Base-by-base conservation (phyloP, 2,329 filamentous ascomycete species). In the Hymenoscyphus fraxineus region DNA sequence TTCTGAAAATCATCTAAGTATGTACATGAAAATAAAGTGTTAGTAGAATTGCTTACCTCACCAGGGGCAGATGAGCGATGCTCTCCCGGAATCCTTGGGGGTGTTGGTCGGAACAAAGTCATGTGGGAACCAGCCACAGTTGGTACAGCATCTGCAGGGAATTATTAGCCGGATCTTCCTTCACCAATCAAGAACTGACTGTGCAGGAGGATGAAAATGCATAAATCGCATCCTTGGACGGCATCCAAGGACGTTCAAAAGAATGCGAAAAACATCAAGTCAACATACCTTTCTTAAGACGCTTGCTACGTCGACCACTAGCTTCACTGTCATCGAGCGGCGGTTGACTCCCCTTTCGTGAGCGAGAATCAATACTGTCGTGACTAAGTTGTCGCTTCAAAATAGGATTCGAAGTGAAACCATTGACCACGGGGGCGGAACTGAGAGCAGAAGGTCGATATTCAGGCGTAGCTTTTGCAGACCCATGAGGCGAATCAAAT, bases 111-210 rank as follows among this genome's bases (percentile, higher is more conserved):
- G 74, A 96, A 93, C 73, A 94, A 86, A 66, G 92, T 95, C 93
- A 98, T 98, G 78, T 98, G 93, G 61, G 94, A 98, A 62, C 95
- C 95, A 69, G 93, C 93, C 70, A 99, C 92, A 40, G 92, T 97
- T 55, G 94, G 92, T 41, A 88, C 85, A 55, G 82, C 80, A 77
- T 87, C 85, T 82, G 75, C 69, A 77, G 67, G 72, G 68, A 73
- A 67, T 68, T 67, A 75, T 79, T 78, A 80, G 79, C 74, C 64
- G 64, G 64, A 68, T 59, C 60, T n/a, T 55, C 22, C 57, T 61
- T 66, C 66, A 62, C 71, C 71, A 71, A 73, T 73, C 63, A 64
- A 60, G 59, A 67, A 31, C 59, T 54, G 54, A 62, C 40, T 35
- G 60, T 55, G 44, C 27, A 38, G 61, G 62, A 63, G 61, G 63